phyloP scores from a whole-genome alignment of 1,284 basidiomycete species.

The Neolentinus lepideus region DNA sequence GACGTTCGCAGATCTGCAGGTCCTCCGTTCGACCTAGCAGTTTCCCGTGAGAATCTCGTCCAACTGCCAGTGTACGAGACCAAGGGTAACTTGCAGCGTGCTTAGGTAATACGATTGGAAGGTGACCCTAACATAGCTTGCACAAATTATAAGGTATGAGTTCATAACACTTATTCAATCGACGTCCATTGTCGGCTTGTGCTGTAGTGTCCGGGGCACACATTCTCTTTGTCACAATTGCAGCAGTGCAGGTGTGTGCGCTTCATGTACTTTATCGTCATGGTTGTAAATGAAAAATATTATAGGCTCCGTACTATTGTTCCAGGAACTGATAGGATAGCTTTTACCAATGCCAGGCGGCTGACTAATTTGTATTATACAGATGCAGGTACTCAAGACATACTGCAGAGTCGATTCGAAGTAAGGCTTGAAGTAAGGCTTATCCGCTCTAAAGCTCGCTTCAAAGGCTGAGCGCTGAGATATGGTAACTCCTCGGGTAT shows the following conservation, averaged over 20 bases:
- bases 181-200: no score
- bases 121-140: conserved; percentile 22
- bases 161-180: background rate
- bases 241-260: conserved; percentile 14
- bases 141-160: conserved; percentile 17
- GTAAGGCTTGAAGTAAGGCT: no score
- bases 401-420: background rate
- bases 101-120: conserved; percentile 17
- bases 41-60: conserved; percentile 26
- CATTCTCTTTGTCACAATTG: conserved; percentile 11
- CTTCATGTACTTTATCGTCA: conserved; percentile 3
- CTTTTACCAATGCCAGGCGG: background rate
- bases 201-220: conserved; percentile 13
- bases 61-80: conserved; percentile 25
- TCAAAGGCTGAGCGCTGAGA: no score
- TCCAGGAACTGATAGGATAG: conserved; percentile 14
- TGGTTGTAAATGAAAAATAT: background rate
- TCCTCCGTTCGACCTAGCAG: conserved; percentile 21
- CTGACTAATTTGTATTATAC: background rate
- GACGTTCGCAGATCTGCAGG: conserved; percentile 16
- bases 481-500: no score
- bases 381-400: conserved; percentile 12
- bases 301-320: conserved; percentile 17
- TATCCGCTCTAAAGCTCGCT: no score
- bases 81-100: conserved; percentile 20